phyloP scores from a whole-genome alignment of 2,329 filamentous ascomycete genomes.

The Bipolaris oryzae region DNA sequence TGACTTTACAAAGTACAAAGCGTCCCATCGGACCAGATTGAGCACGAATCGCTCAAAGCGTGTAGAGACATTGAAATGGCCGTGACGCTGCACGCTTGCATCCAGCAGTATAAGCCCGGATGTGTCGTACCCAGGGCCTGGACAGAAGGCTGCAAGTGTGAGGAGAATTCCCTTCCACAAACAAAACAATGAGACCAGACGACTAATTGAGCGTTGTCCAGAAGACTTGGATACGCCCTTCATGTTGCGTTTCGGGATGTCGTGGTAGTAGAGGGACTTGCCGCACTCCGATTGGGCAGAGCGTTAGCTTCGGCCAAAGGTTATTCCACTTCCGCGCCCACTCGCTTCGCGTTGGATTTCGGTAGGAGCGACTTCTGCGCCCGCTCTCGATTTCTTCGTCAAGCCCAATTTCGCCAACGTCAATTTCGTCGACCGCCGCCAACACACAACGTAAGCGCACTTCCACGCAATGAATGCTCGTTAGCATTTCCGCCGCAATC shows the following conservation, averaged over 20 bases:
- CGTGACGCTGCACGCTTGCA: constrained; percentile 27
- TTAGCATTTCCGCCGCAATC: constrained; percentile 44
- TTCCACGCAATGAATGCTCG: constrained; percentile 38
- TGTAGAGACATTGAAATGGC: constrained; percentile 22
- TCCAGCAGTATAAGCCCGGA: constrained; percentile 64
- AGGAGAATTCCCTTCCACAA: constrained; percentile 72
- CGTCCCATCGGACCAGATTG: constrained; percentile 78
- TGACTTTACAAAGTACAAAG: constrained; percentile 72
- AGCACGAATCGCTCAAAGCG: constrained; percentile 51
- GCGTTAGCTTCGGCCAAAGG: constrained; percentile 22
- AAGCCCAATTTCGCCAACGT: constrained; percentile 34
- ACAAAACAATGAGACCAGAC: constrained; percentile 54
- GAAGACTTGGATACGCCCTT: background rate
- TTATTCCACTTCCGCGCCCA: constrained; percentile 15
- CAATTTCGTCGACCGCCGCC: constrained; percentile 43
- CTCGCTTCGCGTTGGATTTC: constrained; percentile 29
- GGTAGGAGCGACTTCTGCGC: constrained; percentile 25
- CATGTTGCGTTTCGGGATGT: background rate
- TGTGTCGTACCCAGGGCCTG: constrained; percentile 76
- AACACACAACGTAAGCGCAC: constrained; percentile 48
- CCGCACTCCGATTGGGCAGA: constrained; percentile 20
- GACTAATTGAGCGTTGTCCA: constrained; percentile 6
- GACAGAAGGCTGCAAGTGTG: constrained; percentile 63
- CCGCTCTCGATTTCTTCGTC: constrained; percentile 18
- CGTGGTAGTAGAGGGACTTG: background rate